Conservation (phyloP, 1,284 basidiomycete genomes). For the Papiliotrema nemorosa region DNA sequence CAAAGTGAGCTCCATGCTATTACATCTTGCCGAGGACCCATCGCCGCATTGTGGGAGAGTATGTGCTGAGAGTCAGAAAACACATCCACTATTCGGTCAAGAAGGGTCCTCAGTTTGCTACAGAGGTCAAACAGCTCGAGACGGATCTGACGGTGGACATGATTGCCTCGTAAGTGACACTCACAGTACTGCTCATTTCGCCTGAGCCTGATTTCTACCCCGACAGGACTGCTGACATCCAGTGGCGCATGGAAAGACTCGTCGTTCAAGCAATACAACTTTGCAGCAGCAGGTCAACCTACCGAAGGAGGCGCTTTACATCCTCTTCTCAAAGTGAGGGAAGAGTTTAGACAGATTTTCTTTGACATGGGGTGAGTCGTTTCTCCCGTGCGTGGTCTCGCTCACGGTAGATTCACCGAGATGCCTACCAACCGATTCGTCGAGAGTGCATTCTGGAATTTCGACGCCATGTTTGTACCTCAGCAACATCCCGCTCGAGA, state of each 20-base stretch:
- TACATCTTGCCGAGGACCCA: background rate
- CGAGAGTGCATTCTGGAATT: slow-evolving; percentile 99
- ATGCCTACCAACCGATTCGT: slow-evolving; percentile 99
- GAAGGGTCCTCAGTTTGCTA: slow-evolving; percentile 85
- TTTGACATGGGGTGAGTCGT: slow-evolving; percentile 90
- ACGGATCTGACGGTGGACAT: slow-evolving; percentile 96
- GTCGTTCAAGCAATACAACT: slow-evolving; percentile 97
- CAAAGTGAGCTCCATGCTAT: slow-evolving; percentile 36
- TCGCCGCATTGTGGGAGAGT: background rate
- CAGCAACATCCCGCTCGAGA: slow-evolving; percentile 99
- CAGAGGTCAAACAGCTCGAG: slow-evolving; percentile 92
- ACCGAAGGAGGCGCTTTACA: slow-evolving; percentile 89
- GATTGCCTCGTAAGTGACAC: slow-evolving; percentile 70
- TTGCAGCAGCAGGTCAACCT: slow-evolving; percentile 89
- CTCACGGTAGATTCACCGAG: slow-evolving; percentile 77
- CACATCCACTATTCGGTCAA: slow-evolving; percentile 87
- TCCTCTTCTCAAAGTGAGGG: slow-evolving; percentile 93
- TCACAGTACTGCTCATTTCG: background rate
- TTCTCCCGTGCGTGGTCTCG: background rate
- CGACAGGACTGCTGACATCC: slow-evolving; percentile 5
- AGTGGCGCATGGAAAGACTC: slow-evolving; percentile 90
- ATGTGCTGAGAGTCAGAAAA: slow-evolving; percentile 60
- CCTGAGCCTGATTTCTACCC: too few relatives aligned
- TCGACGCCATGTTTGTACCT: slow-evolving; percentile 96
- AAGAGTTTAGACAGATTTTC: slow-evolving; percentile 98